A percentile compares a stretch with the other conserved stretches of the same genome.
phyloP scores from a whole-genome alignment of 139 green algal genomes.

The Asterochloris erici region DNA sequence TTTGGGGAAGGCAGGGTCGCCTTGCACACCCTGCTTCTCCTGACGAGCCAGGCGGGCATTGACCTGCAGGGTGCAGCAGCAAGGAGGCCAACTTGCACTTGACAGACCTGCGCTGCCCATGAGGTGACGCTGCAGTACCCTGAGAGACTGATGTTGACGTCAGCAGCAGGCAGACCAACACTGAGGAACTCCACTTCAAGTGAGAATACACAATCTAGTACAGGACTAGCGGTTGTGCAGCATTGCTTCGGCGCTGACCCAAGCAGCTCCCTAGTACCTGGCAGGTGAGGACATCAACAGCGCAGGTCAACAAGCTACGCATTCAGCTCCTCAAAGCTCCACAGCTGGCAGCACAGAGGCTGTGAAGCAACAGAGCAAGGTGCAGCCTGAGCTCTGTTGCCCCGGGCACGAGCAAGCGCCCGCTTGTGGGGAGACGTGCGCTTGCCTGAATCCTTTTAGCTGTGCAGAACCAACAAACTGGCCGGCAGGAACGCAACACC shows the following conservation, averaged over 20 bases:
- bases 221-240: background rate
- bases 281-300: too few species aligned
- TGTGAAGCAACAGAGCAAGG: background rate
- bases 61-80: conserved; percentile 39
- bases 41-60: conserved; percentile 58
- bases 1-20: conserved; percentile 68
- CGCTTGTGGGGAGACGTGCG: background rate
- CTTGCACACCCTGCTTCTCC: conserved; percentile 33
- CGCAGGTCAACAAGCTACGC: too few species aligned
- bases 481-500: background rate
- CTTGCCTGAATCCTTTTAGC: background rate
- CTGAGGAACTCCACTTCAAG: background rate
- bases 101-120: background rate
- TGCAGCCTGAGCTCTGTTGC: background rate
- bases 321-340: background rate
- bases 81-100: background rate
- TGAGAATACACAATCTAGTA: background rate
- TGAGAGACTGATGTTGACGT: background rate
- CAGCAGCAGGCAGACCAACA: background rate
- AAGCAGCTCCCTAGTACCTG: too few species aligned
- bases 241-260: too few species aligned
- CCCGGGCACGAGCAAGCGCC: background rate
- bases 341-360: background rate
- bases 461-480: background rate
- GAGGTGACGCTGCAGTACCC: background rate